phyloP scores from a whole-genome alignment of 306 rosid genomes.

The Rosa chinensis region DNA sequence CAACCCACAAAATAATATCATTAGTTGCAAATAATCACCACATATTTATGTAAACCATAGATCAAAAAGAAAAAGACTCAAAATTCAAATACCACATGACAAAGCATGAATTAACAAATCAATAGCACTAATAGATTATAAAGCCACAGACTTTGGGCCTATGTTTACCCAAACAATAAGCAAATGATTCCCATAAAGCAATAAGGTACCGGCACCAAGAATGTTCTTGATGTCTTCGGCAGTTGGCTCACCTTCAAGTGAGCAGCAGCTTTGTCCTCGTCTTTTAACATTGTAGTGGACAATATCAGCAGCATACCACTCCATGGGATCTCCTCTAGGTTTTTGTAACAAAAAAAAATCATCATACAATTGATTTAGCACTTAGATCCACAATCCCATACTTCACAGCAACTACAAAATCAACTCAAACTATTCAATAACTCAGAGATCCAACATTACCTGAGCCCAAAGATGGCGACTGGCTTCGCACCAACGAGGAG shows the following conservation, averaged over 20 bases:
- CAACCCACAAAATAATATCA: too few relatives aligned
- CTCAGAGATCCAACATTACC: slow-evolving; percentile 31
- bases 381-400: not conserved
- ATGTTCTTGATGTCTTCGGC: too few relatives aligned
- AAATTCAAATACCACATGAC: too few relatives aligned
- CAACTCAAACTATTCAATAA: not conserved
- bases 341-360: slow-evolving; percentile 31
- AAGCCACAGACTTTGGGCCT: too few relatives aligned
- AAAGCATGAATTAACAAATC: too few relatives aligned
- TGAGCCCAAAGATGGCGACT: slow-evolving; percentile 68
- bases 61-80: too few relatives aligned
- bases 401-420: not conserved
- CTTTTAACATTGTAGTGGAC: slow-evolving; percentile 84
- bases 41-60: too few relatives aligned
- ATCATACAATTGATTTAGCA: not conserved
- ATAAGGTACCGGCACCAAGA: too few relatives aligned
- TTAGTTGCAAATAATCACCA: too few relatives aligned
- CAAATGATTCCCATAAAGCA: too few relatives aligned
- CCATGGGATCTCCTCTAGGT: slow-evolving; percentile 95
- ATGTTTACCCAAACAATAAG: too few relatives aligned
- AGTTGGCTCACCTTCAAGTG: slow-evolving; percentile 62
- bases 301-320: slow-evolving; percentile 62
- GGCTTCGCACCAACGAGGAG: slow-evolving; percentile 83
- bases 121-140: too few relatives aligned
- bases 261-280: slow-evolving; percentile 88